Percentiles rank a stretch among this genome's conserved stretches.
phyloP scores from a whole-genome alignment of 2,329 filamentous ascomycete genomes.

The Colletotrichum chrysophilum region DNA sequence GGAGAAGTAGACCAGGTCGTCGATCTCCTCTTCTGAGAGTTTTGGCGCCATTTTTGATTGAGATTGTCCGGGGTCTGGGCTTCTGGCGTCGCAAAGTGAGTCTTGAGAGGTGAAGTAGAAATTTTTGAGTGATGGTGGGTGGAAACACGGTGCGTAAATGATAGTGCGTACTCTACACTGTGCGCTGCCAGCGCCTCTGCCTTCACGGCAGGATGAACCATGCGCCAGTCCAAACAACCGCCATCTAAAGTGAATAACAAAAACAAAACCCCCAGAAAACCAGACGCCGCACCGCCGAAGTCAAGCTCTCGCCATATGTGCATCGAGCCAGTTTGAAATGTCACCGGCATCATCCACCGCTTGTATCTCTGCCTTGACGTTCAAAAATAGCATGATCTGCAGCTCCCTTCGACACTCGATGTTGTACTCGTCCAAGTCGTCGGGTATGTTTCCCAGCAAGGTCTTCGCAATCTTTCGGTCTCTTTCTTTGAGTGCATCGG shows the following conservation, averaged over 20 bases:
- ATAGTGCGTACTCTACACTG: not conserved
- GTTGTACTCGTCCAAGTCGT: slow-evolving; percentile 31
- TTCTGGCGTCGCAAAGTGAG: not conserved
- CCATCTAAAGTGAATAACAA: not conserved
- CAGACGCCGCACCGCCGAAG: too few species aligned
- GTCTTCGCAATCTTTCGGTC: slow-evolving; percentile 65
- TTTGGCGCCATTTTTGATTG: slow-evolving; percentile 49
- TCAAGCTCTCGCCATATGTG: slow-evolving; percentile 32
- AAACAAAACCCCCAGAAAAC: not conserved
- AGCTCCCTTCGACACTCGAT: slow-evolving; percentile 58
- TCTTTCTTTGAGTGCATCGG: slow-evolving; percentile 46
- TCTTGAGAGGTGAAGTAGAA: slow-evolving; percentile 8
- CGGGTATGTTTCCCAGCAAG: slow-evolving; percentile 51
- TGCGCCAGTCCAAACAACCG: not conserved
- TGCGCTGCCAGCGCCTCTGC: not conserved
- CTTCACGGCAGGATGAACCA: not conserved
- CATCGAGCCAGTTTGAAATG: slow-evolving; percentile 55
- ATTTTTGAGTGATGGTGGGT: slow-evolving; percentile 21
- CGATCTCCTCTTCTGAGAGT: slow-evolving; percentile 80
- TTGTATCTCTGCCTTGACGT: slow-evolving; percentile 80
- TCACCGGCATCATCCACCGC: slow-evolving; percentile 63
- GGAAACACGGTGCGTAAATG: slow-evolving; percentile 17
- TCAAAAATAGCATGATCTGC: slow-evolving; percentile 76
- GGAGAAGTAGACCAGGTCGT: slow-evolving; percentile 89
- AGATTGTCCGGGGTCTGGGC: not conserved